Evolutionary conservation across 2,329 filamentous ascomycete species (phyloP), one percentile per base, ranked within the genome.

Genomic region (Coniochaeta sp.): DNA sequence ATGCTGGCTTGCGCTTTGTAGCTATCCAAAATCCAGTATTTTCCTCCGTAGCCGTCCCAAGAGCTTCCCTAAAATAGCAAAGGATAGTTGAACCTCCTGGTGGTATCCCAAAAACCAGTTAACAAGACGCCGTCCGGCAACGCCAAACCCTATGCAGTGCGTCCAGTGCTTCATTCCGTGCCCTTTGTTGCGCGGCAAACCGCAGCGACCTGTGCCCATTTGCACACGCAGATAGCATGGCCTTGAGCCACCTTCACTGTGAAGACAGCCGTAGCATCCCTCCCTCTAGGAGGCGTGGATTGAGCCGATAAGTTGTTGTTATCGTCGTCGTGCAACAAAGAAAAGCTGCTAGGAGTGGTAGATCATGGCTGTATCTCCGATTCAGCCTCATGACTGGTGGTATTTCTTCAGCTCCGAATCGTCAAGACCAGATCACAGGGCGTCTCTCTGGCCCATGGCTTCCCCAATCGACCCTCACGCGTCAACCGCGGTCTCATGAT

Each of bases 401-500:
- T n/a, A n/a, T 40, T 9, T 12, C 34, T 36, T 12, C 34, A 36
- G 34, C 34, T 36, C n/a, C 10, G 34, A 36, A 12, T 40, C 38
- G 38, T 19, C 42, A 24, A 47, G 42, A 22, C n/a, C 22, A 47
- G 9, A 47, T 22, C 16, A 9, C n/a, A 24, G 7, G 38, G 16
- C 5, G 4, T 19, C 38, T n/a, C 38, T 36, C 38, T 40, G 17
- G 17, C 16, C 38, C 38, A 40, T 40, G 2, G 3, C 19, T 47
- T 22, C 42, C 8, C 42, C 16, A 6, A n/a, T 14, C 19, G 47
- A 22, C 14, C 14, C 52, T 67, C 63, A 69, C 54, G 66, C 67
- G 59, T 67, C 62, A 40, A 66, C 64, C 1, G 66, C 63, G 19
- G 67, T 66, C 36, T 69, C 67, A 28, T 64, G 47, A 64, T 82